A percentile compares a stretch with the other conserved stretches of the same genome.
phyloP scores from a whole-genome alignment of 768 basidiomycete species.

The Steccherinum ochraceum region DNA sequence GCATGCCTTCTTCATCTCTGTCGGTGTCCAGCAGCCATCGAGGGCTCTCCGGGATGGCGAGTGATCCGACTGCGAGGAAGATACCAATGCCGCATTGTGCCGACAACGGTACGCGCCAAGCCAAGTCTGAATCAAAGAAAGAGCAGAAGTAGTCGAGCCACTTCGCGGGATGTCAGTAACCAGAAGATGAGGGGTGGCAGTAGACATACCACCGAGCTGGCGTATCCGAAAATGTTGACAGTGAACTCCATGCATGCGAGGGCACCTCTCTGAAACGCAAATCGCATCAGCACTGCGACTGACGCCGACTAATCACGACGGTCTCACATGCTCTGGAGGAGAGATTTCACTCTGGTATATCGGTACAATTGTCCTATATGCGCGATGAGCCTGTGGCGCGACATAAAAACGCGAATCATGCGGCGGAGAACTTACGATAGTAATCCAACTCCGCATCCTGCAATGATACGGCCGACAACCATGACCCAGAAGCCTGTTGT shows the following conservation, averaged over 20 bases:
- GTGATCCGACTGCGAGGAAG: conserved; percentile 71
- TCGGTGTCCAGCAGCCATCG: conserved; percentile 91
- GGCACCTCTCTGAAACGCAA: conserved; percentile 61
- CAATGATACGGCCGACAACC: conserved; percentile 77
- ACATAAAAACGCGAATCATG: not conserved
- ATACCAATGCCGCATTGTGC: conserved; percentile 84
- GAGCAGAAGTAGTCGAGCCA: conserved; percentile 96
- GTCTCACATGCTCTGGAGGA: conserved; percentile 73
- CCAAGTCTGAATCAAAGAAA: conserved; percentile 74
- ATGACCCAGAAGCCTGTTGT: conserved; percentile 74
- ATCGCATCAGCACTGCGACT: conserved; percentile 1
- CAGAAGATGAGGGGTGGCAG: not conserved
- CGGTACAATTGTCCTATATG: conserved; percentile 82
- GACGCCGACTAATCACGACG: not conserved
- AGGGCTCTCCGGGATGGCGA: conserved; percentile 88
- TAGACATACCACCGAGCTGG: conserved; percentile 72
- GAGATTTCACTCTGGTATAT: conserved; percentile 96
- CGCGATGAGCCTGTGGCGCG: conserved; percentile 9
- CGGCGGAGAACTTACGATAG: conserved; percentile 54
- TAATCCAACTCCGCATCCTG: conserved; percentile 87
- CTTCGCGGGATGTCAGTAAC: conserved; percentile 27
- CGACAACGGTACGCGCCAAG: conserved; percentile 90
- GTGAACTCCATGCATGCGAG: conserved; percentile 96
- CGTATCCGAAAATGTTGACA: conserved; percentile 87
- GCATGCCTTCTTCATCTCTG: conserved; percentile 76